phyloP scores from a whole-genome alignment of 441 rosid species.

The Pelargonium australe region DNA sequence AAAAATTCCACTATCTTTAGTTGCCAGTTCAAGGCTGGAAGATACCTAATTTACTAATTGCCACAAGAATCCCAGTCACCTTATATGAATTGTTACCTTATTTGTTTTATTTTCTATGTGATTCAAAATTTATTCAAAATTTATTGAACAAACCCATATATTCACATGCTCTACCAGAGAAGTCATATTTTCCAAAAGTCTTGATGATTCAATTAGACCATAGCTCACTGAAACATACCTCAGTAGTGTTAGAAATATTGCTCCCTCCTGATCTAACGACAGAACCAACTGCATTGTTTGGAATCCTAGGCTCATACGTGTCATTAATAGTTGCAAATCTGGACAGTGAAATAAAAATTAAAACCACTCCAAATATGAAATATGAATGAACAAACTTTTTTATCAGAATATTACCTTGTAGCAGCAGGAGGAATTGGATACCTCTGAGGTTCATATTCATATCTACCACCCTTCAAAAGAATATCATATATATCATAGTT shows the following conservation, averaged over 20 bases:
- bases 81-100: too few species aligned
- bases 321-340: conserved; percentile 32
- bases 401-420: conserved; percentile 28
- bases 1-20: too few species aligned
- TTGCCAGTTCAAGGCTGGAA: too few species aligned
- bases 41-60: too few species aligned
- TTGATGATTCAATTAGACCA: neutral
- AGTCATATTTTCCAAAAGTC: neutral
- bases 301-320: conserved; percentile 31
- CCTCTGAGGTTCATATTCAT: conserved; percentile 35
- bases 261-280: conserved; percentile 28
- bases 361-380: conserved; percentile 8
- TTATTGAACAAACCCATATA: too few species aligned
- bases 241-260: conserved; percentile 24
- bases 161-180: neutral
- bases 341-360: conserved; percentile 13
- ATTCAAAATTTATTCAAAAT: too few species aligned
- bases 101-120: too few species aligned
- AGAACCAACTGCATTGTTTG: conserved; percentile 25
- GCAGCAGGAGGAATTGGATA: conserved; percentile 37
- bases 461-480: conserved; percentile 40
- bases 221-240: conserved; percentile 28
- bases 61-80: too few species aligned
- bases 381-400: neutral
- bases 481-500: conserved; percentile 13